Percentiles rank a stretch among this genome's conserved stretches.
Evolutionary conservation across 164 flowering plant species (phyloP).

Genomic region (Euptelea pleiosperma): DNA sequence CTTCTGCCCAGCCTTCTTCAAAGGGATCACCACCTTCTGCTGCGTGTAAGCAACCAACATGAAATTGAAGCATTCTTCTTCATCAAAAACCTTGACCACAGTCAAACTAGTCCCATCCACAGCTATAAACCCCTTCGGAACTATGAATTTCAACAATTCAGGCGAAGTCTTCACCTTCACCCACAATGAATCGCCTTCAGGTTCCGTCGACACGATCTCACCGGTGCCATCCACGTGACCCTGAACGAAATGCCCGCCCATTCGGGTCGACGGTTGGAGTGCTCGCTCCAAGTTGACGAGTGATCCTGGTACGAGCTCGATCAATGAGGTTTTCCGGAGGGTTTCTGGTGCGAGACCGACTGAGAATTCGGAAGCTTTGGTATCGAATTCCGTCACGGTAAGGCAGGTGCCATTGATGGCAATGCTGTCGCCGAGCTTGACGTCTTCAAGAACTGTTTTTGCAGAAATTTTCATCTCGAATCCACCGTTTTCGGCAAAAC

Average conservation of each 20-base stretch:
- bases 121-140: slow-evolving; percentile 85
- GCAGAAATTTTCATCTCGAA: slow-evolving; percentile 63
- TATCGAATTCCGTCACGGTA: slow-evolving; percentile 69
- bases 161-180: slow-evolving; percentile 61
- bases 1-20: slow-evolving; percentile 81
- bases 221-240: slow-evolving; percentile 96
- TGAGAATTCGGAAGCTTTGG: slow-evolving; percentile 41
- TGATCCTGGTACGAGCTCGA: slow-evolving; percentile 56
- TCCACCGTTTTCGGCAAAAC: slow-evolving; percentile 45
- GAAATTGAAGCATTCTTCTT: slow-evolving; percentile 72
- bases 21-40: slow-evolving; percentile 78
- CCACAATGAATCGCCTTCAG: slow-evolving; percentile 88
- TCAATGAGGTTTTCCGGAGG: slow-evolving; percentile 62
- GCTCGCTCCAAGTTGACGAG: slow-evolving; percentile 68
- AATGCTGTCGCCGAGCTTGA: slow-evolving; percentile 90
- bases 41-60: slow-evolving; percentile 92
- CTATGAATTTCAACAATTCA: slow-evolving; percentile 63
- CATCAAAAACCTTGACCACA: slow-evolving; percentile 79
- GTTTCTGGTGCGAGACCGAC: slow-evolving; percentile 90
- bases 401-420: slow-evolving; percentile 89
- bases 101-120: slow-evolving; percentile 97
- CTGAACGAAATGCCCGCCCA: slow-evolving; percentile 99
- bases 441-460: slow-evolving; percentile 56
- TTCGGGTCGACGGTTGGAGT: slow-evolving; percentile 48
- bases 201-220: slow-evolving; percentile 50